Percentiles rank a stretch among this genome's conserved stretches.
Evolutionary conservation across 257 asterid species (phyloP).

Genomic region (Scutellaria baicalensis): DNA sequence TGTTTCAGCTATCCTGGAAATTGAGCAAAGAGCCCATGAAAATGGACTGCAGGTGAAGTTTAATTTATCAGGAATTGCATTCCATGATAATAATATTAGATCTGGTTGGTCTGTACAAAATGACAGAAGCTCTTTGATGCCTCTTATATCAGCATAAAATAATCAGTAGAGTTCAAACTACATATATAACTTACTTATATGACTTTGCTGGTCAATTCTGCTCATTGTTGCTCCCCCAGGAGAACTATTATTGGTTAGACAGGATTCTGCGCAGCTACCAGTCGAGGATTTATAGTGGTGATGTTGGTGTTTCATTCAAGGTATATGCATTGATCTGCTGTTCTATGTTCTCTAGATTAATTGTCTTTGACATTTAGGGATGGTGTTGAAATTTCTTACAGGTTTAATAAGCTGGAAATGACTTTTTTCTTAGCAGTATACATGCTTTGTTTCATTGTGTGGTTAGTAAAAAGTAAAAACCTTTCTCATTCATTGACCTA

Average conservation of each 20-base stretch:
- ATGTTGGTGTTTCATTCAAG: conserved; percentile 72
- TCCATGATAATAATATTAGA: not conserved
- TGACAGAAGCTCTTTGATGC: conserved; percentile 6
- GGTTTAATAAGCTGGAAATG: not conserved
- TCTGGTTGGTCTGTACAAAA: conserved; percentile 5
- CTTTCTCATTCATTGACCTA: not conserved
- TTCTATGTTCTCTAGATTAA: not conserved
- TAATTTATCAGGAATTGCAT: not conserved
- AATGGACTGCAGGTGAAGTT: conserved; percentile 79
- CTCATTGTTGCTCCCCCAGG: conserved; percentile 45
- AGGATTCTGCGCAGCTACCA: conserved; percentile 88
- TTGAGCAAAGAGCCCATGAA: conserved; percentile 94
- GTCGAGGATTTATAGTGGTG: conserved; percentile 84
- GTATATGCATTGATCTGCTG: conserved; percentile 19
- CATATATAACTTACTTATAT: not conserved
- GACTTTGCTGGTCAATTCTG: conserved; percentile 6
- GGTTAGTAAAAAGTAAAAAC: not conserved
- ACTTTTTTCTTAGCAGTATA: not conserved
- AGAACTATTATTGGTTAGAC: conserved; percentile 82
- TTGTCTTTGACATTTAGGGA: not conserved
- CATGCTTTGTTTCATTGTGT: not conserved
- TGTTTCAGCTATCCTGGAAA: conserved; percentile 67
- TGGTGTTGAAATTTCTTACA: not conserved
- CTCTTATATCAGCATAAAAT: not conserved
- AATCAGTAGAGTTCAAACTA: not conserved